Evolutionary conservation across 208 protist genomes (phyloP), one percentile per base, ranked within the genome.

Genomic region (Leishmania turanica): DNA sequence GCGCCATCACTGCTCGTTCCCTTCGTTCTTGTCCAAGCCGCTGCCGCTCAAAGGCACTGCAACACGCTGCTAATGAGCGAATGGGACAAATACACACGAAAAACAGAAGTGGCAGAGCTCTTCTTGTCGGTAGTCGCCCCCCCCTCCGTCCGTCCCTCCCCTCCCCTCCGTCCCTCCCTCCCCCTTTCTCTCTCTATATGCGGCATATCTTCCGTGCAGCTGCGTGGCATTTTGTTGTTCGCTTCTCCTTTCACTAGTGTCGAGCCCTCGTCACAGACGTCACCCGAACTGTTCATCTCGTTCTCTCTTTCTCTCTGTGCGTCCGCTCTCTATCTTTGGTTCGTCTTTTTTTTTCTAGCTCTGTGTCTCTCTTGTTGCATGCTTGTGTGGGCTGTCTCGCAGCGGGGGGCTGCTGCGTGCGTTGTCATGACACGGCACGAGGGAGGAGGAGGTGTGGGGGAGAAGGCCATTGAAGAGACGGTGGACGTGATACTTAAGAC

Each of bases 161-260:
- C 42, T 45, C n/a, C 42, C 42, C 0, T 37, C 37, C 37, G 37
- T 37, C 37, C 37, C 45, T 47, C 45, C 45, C 8, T 47, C 0
- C 65, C 40, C 42, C 31, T 11, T n/a, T 68, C 60, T 66, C 60
- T 27, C 60, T 19, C 62, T 42, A 34, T 5, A 40, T 71, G 65
- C 37, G 65, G 45, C 65, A 42, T 47, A 9, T 71, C 65, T n/a
- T 49, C 65, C 13, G 58, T 72, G n/a, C 53, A 49, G 78, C 11
- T 79, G 58, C 78, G 31, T 54, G 47, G 7, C 73, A 65, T 64
- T 86, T 83, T 83, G 31, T 37, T 65, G 78, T 31, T 69, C 79
- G 31, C 21, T 54, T 64, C 19, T 60, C 27, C n/a, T 62, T 83
- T 56, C 15, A 82, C 80, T n/a, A 54, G 21, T 80, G 19, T 45